Evolutionary conservation across 345 rosid species (phyloP), one percentile per base, ranked within the genome.

Genomic region (Brassica juncea): DNA sequence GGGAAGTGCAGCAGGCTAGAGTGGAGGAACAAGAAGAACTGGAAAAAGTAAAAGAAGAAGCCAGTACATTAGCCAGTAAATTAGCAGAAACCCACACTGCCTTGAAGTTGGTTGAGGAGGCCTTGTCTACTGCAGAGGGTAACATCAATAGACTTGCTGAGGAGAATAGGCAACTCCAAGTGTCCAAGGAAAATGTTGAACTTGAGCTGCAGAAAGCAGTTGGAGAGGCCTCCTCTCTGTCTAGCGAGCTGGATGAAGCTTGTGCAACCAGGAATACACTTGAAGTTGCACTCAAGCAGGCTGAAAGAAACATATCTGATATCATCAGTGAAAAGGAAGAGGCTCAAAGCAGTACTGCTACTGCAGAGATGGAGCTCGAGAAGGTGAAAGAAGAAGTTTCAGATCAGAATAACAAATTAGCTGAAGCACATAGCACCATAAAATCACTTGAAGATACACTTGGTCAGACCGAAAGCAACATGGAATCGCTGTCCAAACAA

Each of bases 281-380:
- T 80, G 97, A 92, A 85, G 87, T 86, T 80, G 87, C 89, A 69
- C 84, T 91, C 83, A 83, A 77, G 57, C 77, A 75, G 70, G 91
- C 91, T 59, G 93, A 88, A 81, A 85, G 69, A 74, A 86, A 85
- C 55, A 84, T 87, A 81, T 82, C 86, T 47, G 77, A 78, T 61
- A 83, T 91, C 44, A 77, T 81, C 57, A 88, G 73, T 81, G 97
- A 87, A 84, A 89, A 87, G 81, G 94, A 92, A 82, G 97, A 88
- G 82, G 87, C 84, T 81, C 88, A 85, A 76, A 80, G 76, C 74
- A 72, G 85, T 75, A 81, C 84, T 82, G 86, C 85, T 79, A 78
- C 86, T 58, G 77, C 85, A 55, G 90, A 82, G 82, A 77, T 74
- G 44, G 94, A 92, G 63, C 80, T 88, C 54, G 97, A 84, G 86